Base-by-base conservation (phyloP, 192 early-diverging fungal genomes). In the Coemansia sp. region DNA sequence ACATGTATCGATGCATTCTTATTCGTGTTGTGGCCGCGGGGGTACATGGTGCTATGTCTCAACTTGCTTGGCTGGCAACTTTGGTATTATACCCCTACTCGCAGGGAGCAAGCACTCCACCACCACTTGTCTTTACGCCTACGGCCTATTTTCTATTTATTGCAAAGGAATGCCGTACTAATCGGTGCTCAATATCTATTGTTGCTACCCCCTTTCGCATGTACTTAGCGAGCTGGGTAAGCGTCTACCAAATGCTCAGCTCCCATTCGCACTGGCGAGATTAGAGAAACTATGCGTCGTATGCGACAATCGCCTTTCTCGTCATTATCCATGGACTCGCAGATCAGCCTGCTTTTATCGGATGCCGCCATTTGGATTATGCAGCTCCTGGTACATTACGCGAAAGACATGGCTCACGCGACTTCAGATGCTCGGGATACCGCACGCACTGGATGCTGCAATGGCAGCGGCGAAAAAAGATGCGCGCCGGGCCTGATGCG, bases 401-500 rank as follows among this genome's bases (percentile, higher is more conserved):
- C 14, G 51, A 53, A 25, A 53, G 27, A 12, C 29, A 15, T 31
- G 27, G 15, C 15, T 32, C 51, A 54, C 27, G 15, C 29, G 51
- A 25, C 15, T 6, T 14, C 29, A 17, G 51, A 15, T 17, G 25
- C 51, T 54, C 51, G 51, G 51, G 51, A 54, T 54, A 54, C 29
- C 27, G 27, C 51, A 54, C 51, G 7, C 51, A 15, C 15, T 27
- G 29, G 29, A 24, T 31, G 15, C 51, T 31, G 22, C 27, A 31
- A 31, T 31, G 29, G 27, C 51, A 31, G 51, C 51, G 51, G 51
- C 27, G 15, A 54, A n/a, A 54, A 54, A 31, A 32, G 27, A 54
- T 54, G 51, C 51, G 29, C 51, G 17, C 51, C 27, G 51, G 27
- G 27, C 51, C 51, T 54, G 51, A 27, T 54, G 51, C 27, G 17